Evolutionary conservation across 1,139 yeast genomes (phyloP).

Genomic region (Yamadazyma jaroonii): DNA sequence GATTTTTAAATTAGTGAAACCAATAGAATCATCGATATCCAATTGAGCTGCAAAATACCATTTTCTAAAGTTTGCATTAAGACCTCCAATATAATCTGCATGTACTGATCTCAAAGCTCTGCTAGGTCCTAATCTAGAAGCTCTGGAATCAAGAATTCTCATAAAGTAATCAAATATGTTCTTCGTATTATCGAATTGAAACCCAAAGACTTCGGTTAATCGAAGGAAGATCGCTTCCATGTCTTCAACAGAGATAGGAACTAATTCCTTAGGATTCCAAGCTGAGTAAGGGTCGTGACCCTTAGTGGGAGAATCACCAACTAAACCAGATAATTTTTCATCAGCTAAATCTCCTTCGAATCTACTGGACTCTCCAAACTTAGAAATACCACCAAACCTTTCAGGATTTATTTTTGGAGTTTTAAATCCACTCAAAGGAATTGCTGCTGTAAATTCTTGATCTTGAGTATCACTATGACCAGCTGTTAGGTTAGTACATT

Average conservation of each 20-base stretch:
- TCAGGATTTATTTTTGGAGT: slow-evolving; percentile 16
- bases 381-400: slow-evolving; percentile 27
- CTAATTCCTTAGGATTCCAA: slow-evolving; percentile 41
- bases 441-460: slow-evolving; percentile 13
- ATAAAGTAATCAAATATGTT: slow-evolving; percentile 67
- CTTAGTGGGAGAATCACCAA: slow-evolving; percentile 14
- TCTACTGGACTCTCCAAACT: slow-evolving; percentile 20
- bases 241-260: slow-evolving; percentile 57
- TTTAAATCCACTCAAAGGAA: slow-evolving; percentile 51
- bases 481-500: slow-evolving; percentile 14
- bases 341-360: slow-evolving; percentile 26
- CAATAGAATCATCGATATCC: slow-evolving; percentile 79
- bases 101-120: slow-evolving; percentile 60
- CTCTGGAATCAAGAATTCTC: slow-evolving; percentile 63
- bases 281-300: slow-evolving; percentile 56
- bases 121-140: slow-evolving; percentile 57
- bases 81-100: slow-evolving; percentile 85
- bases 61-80: slow-evolving; percentile 83
- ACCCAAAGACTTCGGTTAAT: slow-evolving; percentile 59
- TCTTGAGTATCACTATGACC: not conserved
- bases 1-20: slow-evolving; percentile 56
- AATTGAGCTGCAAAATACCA: slow-evolving; percentile 97
- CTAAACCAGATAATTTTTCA: slow-evolving; percentile 20
- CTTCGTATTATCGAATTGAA: slow-evolving; percentile 58
- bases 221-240: slow-evolving; percentile 56